phyloP scores from a whole-genome alignment of 2,329 filamentous ascomycete species.

The Alternaria hordeiaustralica region DNA sequence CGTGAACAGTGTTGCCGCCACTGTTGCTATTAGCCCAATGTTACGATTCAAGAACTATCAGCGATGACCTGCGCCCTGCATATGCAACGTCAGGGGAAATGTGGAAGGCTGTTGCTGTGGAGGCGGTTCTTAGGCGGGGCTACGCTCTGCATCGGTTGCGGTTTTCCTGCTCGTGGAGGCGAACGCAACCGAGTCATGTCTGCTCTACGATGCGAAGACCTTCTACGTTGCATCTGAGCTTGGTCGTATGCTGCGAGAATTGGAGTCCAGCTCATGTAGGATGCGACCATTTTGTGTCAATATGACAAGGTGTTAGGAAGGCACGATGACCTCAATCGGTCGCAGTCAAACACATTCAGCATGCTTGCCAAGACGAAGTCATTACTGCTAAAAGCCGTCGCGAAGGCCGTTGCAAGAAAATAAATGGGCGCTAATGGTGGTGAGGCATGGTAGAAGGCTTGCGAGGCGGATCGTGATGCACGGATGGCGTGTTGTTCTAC shows the following conservation, averaged over 20 bases:
- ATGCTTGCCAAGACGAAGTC: neutral
- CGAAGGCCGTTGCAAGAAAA: neutral
- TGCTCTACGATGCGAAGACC: neutral
- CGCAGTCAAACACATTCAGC: neutral
- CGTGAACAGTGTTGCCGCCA: neutral
- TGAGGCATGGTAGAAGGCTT: neutral
- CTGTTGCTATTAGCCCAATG: neutral
- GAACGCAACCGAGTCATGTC: neutral
- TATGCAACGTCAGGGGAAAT: neutral
- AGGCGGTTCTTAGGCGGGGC: neutral
- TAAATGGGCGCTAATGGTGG: neutral
- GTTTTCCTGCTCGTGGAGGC: slow-evolving; percentile 2
- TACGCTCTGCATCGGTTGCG: neutral
- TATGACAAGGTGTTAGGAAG: neutral
- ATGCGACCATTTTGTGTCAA: neutral
- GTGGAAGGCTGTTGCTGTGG: neutral
- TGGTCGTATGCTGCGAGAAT: neutral
- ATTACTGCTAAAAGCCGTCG: neutral
- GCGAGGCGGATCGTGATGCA: neutral
- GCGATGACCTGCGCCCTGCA: neutral
- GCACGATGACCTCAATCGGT: neutral
- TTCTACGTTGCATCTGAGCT: neutral
- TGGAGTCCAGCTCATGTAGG: neutral
- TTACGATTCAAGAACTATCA: neutral
- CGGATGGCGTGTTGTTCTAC: neutral